Base-by-base conservation (phyloP, 1,139 yeast genomes). In the Nadsonia starkeyi-henricii region DNA sequence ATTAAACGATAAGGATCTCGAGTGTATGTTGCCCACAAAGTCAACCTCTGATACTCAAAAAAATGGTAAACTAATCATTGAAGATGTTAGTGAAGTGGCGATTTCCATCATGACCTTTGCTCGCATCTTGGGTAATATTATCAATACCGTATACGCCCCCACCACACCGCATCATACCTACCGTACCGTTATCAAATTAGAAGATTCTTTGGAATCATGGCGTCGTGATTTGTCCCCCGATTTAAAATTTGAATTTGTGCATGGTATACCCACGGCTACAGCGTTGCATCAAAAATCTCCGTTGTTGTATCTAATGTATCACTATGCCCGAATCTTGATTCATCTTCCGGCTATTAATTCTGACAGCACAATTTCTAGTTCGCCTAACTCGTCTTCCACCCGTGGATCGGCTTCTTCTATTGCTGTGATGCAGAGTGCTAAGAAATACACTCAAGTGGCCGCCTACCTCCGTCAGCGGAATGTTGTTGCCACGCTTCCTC, bases 161-260 rank as follows among this genome's bases (percentile, higher is more conserved):
- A 48, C 56, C 26, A 50, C 50, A 70, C 70, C 66, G 76, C 56
- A 69, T 63, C 61, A 70, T 63, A 60, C 64, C 56, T 48, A 59
- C 63, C 58, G 76, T 70, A 51, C 64, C 53, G 52, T 64, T 56
- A 51, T 69, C 68, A 57, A 66, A 62, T 51, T 73, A 60, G 95
- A 86, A 60, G 78, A 83, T 55, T 73, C 79, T 58, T 69, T 86
- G 46, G 95, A 86, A 56, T 68, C 75, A 47, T 88, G 96, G 96
- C 71, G 86, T 56, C 68, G 81, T 33, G 85, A 81, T 46, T 67
- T 88, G 43, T 85, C 93, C 0, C 48, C 65, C 0, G 74, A 73
- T 28, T 68, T 85, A 50, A 74, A 72, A 53, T 84, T 86, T 58
- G 84, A 82, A 46, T 68, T 81, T 55, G 74, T 74, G 21, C 79